These are phyloP conservation scores for Colletotrichum spaethianum DNA, from an alignment of 2,329 filamentous ascomycete genomes.

Conservation along the genomic window DNA sequence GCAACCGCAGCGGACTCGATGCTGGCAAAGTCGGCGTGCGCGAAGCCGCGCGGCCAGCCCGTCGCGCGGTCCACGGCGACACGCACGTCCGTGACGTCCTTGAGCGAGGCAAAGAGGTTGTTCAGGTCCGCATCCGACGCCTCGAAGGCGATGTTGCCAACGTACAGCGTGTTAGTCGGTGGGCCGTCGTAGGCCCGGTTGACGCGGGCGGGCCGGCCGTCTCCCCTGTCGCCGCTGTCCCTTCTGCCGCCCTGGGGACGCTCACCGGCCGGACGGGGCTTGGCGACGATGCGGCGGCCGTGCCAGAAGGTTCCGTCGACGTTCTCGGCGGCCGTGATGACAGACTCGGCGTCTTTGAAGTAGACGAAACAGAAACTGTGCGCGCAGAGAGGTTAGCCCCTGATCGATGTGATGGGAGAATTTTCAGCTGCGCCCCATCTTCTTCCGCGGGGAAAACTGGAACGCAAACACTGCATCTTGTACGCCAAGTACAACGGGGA, in stretches of 20 bases:
- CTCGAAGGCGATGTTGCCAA: constrained; percentile 90
- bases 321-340: constrained; percentile 22
- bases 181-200: background rate
- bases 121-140: constrained; percentile 88
- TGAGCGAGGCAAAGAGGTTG: constrained; percentile 78
- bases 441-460: background rate
- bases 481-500: background rate
- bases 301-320: constrained; percentile 43
- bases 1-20: constrained; percentile 75
- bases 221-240: background rate
- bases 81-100: constrained; percentile 81
- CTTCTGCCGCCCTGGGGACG: background rate
- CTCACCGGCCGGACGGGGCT: background rate
- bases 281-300: constrained; percentile 38
- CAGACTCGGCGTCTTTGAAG: constrained; percentile 20
- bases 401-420: too few species aligned
- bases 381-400: background rate
- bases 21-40: constrained; percentile 84
- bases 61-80: constrained; percentile 87
- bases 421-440: background rate
- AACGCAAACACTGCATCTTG: too few species aligned
- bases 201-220: background rate
- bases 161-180: constrained; percentile 72
- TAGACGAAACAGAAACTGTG: constrained; percentile 36
- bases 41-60: constrained; percentile 86